A percentile compares a stretch with the other conserved stretches of the same genome.
Conservation (phyloP, 2,329 filamentous ascomycete genomes). For the Huntiella bhutanensis region DNA sequence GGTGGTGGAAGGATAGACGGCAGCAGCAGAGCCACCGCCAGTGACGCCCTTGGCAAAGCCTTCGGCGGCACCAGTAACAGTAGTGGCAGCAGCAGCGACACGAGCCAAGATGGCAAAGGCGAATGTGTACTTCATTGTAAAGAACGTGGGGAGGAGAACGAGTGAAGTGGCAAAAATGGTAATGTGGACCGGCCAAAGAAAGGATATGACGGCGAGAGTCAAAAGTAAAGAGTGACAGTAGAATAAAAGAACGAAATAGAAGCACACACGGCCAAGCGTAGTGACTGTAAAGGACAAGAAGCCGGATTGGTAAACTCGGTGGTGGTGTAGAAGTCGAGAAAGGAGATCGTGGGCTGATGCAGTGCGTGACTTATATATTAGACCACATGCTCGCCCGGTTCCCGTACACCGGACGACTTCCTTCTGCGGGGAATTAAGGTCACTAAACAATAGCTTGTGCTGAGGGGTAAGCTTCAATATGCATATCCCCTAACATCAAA, state of each 20-base stretch:
- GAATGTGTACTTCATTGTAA: constrained; percentile 13
- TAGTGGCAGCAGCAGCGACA: constrained; percentile 16
- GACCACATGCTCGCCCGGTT: too few species aligned
- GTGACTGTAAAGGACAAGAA: too few species aligned
- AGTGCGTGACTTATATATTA: too few species aligned
- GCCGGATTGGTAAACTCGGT: too few species aligned
- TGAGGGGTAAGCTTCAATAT: too few species aligned
- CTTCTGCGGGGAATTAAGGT: too few species aligned
- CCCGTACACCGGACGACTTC: too few species aligned
- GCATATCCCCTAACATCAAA: too few species aligned
- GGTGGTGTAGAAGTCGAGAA: too few species aligned
- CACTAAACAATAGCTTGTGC: too few species aligned
- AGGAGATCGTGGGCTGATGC: too few species aligned
- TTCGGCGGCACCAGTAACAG: constrained; percentile 22
- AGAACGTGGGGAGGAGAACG: not conserved
- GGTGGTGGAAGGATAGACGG: constrained; percentile 33
- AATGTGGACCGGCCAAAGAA: not conserved
- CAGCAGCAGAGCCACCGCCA: constrained; percentile 35
- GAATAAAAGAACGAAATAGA: not conserved
- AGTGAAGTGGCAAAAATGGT: not conserved
- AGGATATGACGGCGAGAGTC: not conserved
- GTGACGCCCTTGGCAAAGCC: constrained; percentile 34
- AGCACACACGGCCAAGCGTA: too few species aligned
- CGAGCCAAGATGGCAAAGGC: constrained; percentile 14
- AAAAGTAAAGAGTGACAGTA: not conserved